A percentile compares a stretch with the other conserved stretches of the same genome.
phyloP scores from a whole-genome alignment of 345 rosid species.

The Salix koriyanagi region DNA sequence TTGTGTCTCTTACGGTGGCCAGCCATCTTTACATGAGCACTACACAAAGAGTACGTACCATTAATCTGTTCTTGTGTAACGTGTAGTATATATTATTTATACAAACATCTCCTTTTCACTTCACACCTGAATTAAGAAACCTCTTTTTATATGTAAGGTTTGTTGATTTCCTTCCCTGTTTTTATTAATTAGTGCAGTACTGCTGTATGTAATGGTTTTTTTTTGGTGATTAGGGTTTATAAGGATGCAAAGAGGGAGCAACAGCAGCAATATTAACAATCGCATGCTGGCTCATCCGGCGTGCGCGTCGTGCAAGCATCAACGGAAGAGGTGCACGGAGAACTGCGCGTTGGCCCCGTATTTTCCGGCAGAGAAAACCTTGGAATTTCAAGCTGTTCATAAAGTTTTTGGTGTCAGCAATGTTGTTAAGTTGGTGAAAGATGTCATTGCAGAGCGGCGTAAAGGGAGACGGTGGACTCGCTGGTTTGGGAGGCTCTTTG shows the following conservation, averaged over 20 bases:
- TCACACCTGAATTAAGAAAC: background rate
- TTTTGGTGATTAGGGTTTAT: background rate
- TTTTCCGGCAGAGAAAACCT: constrained; percentile 41
- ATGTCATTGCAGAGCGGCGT: constrained; percentile 43
- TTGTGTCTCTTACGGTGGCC: background rate
- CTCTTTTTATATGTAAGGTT: constrained; percentile 7
- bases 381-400: constrained; percentile 52
- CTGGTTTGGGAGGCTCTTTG: constrained; percentile 77
- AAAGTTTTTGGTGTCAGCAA: constrained; percentile 54
- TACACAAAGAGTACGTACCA: background rate
- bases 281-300: constrained; percentile 31
- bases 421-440: constrained; percentile 47
- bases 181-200: background rate
- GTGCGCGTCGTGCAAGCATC: constrained; percentile 71
- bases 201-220: background rate
- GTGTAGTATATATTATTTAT: constrained; percentile 14
- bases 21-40: constrained; percentile 39
- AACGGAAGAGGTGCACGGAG: constrained; percentile 49
- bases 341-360: constrained; percentile 44
- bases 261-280: background rate
- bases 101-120: constrained; percentile 20
- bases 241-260: constrained; percentile 30
- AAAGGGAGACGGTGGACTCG: constrained; percentile 47
- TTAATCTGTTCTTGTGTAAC: constrained; percentile 6
- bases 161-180: background rate